Conservation (phyloP, 1,139 yeast genomes). For the Lodderomyces oxycetoniae region DNA sequence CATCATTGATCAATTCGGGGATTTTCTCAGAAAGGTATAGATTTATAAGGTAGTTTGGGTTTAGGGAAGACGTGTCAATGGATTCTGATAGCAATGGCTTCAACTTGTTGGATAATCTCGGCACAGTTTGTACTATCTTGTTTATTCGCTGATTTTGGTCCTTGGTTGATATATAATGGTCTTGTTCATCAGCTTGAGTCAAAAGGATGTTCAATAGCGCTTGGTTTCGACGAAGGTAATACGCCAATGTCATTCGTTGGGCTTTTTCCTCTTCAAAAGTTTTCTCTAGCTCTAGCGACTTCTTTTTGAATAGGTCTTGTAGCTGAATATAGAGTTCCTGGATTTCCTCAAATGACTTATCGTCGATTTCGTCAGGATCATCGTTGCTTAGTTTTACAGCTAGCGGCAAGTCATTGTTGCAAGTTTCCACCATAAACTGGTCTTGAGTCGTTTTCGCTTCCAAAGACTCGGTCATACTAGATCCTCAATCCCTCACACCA, state of each 20-base stretch:
- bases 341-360: conserved; percentile 4
- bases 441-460: too few species aligned
- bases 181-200: background rate
- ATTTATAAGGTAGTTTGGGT: conserved; percentile 14
- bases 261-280: conserved; percentile 27
- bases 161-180: background rate
- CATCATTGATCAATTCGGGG: conserved; percentile 40
- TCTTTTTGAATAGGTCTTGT: conserved; percentile 24
- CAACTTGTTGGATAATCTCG: conserved; percentile 18
- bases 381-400: too few species aligned
- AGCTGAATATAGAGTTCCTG: conserved; percentile 24
- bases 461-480: too few species aligned
- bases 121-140: conserved; percentile 21
- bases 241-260: conserved; percentile 32
- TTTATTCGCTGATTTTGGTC: conserved; percentile 17
- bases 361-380: too few species aligned
- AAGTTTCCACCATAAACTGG: too few species aligned
- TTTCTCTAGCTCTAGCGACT: conserved; percentile 20
- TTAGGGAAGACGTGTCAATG: conserved; percentile 2
- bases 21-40: conserved; percentile 26
- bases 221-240: conserved; percentile 36
- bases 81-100: conserved; percentile 13
- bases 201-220: conserved; percentile 30
- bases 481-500: too few species aligned
- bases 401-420: too few species aligned